phyloP scores from a whole-genome alignment of 768 basidiomycete species.

The Pilatotrama ljubarskyi region DNA sequence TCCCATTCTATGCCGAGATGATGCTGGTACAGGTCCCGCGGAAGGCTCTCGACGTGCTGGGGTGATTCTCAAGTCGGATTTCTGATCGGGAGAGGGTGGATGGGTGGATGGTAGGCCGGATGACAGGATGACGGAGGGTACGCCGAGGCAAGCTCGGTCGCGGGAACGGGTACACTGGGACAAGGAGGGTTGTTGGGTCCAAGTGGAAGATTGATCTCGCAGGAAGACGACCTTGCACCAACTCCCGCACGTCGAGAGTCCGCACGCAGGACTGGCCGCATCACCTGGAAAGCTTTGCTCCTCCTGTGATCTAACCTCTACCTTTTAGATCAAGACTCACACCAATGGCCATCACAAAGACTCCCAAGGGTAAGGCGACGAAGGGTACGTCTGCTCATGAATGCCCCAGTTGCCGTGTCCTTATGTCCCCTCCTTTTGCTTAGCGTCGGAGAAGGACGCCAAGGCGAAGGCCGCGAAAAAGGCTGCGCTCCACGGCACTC shows the following conservation, averaged over 20 bases:
- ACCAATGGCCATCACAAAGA: constrained; percentile 69
- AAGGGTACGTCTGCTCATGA: constrained; percentile 42
- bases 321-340: constrained; percentile 16
- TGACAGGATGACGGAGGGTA: constrained; percentile 15
- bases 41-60: constrained; percentile 8
- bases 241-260: constrained; percentile 4
- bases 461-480: constrained; percentile 97
- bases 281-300: not conserved
- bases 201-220: no score
- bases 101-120: constrained; percentile 17
- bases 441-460: constrained; percentile 38
- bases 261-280: not conserved
- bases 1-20: constrained; percentile 2
- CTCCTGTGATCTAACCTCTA: not conserved
- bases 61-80: not conserved
- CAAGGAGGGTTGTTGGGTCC: not conserved
- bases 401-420: not conserved
- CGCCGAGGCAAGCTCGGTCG: not conserved
- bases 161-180: not conserved
- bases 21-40: constrained; percentile 14
- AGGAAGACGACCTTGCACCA: no score
- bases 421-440: not conserved
- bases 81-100: constrained; percentile 22
- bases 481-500: constrained; percentile 87
- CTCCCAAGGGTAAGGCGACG: constrained; percentile 61